Base-by-base conservation (phyloP, 148 eudicot genomes). In the Chenopodium quinoa region DNA sequence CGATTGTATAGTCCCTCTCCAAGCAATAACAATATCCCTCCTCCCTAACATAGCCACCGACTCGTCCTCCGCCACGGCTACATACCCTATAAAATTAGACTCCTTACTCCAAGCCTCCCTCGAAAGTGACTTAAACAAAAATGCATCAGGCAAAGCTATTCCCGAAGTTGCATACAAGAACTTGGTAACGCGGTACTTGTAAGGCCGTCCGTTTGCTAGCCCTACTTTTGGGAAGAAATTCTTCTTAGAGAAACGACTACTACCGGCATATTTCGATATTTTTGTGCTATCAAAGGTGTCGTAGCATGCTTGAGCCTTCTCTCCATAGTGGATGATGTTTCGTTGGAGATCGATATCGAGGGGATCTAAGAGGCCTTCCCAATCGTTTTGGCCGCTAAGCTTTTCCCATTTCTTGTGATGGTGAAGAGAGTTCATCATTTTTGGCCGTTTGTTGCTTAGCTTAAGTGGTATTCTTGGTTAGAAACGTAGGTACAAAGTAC, bases 31-130 rank as follows among this genome's bases (percentile, higher is more conserved):
- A 67, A 93, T 93, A 65, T 93, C 97, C 64, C 94, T 84, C 40
- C 97, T 75, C 12, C 95, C 97, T 73, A 93, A 48, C 32, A 81
- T 80, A 25, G 16, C 69, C 73, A 81, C 86, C 19, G 89, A 85
- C 37, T 88, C 84, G 56, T 90, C 92, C 5, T 90, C 89, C 0
- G 92, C 87, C 79, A 92, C 95, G 0, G 94, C 93, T 2, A 93
- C 89, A 48, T 81, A 93, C 71, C 97, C 95, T 19, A 93, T 93
- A 88, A 90, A 93, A 58, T 92, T 93, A 4, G 90, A 90, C 58
- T 91, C 90, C 74, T 84, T 84, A 20, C 86, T 75, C 88, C 90
- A 87, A 2, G 91, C 88, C 72, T 93, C 97, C 48, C 86, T 84
- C 0, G 92, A 88, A 74, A 79, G 20, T 1, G 97, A 85, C 84